Base-by-base conservation (phyloP, 306 rosid genomes). In the Trifolium dubium region DNA sequence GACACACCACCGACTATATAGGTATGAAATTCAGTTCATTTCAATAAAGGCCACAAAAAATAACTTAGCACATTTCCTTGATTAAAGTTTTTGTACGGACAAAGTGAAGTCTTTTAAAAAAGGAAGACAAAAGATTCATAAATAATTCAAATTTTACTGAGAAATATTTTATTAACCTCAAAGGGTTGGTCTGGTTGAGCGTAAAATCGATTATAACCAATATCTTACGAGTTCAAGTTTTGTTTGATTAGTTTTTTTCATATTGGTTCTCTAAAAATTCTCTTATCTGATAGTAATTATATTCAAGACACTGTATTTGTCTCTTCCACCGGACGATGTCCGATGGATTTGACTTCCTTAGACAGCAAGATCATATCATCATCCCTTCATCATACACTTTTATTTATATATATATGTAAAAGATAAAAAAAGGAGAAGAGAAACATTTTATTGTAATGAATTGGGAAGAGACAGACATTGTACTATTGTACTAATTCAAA, bases 391-490 rank as follows among this genome's bases (percentile, higher is more conserved):
- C 5, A 10, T 43, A 37, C 5, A 1, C 35, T 32, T 32, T 32
- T 32, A 32, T 32, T n/a, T n/a, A n/a, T n/a, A n/a, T n/a, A n/a
- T 23, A 34, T 4, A 34, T 34, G 5, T 34, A 4, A 35, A 37
- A 37, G 2, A 37, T 5, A 5, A 7, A 37, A 7, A 7, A 37
- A n/a, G n/a, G 2, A 37, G 40, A 37, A 68, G 60, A 47, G 34
- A 40, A 82, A 84, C 63, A 62, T 35, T 30, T 72, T 44, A 72
- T 73, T 61, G 67, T 69, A 77, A 75, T 69, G 56, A 47, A 67
- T 58, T 64, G 79, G 68, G 74, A 67, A 51, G 75, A 84, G 85
- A 81, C 86, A 78, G 63, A 74, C 62, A 63, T 67, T 79, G 84
- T 67, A 58, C 72, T 39, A 72, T 76, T 72, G 66, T 60, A 60